Base-by-base conservation (phyloP, 1,284 basidiomycete genomes). In the Garcileccinum viscosum region DNA sequence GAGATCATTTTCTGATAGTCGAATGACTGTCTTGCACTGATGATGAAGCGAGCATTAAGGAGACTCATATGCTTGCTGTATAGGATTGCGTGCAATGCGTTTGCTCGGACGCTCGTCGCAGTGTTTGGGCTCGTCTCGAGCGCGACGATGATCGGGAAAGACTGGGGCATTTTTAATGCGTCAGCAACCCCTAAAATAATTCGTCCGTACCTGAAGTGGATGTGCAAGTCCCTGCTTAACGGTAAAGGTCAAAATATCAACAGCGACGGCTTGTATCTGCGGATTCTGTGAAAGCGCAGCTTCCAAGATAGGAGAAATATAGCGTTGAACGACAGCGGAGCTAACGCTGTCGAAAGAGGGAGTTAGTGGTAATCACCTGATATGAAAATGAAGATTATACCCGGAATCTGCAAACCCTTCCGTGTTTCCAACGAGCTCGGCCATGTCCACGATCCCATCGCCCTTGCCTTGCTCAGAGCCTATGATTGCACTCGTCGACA, bases 191-290 rank as follows among this genome's bases (percentile, higher is more conserved):
- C 30, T 12, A 22, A 24, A 37, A 64, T 38, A 42, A 40, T 32
- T 62, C 3, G 24, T 30, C 19, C 85, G 72, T 72, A 93, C 93
- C 83, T 94, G 92, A 5, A 99, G 86, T 1, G 98, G 98, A 81
- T 99, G 97, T 17, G 95, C 95, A 50, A 99, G 86, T 1, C 98
- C 98, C 81, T 99, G 97, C 77, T 93, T 95, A 74, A 99, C 90
- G 0, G 96, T 96, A 75, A 97, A 96, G 40, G 89, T 92, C 62
- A 99, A 82, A 50, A 99, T 94, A 73, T 99, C 96, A 66, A 98
- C 89, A 5, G 97, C 97, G 7, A 94, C 87, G 8, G 88, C 86
- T 78, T 99, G 97, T 60, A 95, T 90, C 58, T 89, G 87, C 1
- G 84, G 74, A 72, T 92, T 87, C 66, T 87, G 86, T 2, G 94